These are phyloP conservation scores for Brassica hybrid DNA, from an alignment of 441 rosid species.

Conservation along the genomic window DNA sequence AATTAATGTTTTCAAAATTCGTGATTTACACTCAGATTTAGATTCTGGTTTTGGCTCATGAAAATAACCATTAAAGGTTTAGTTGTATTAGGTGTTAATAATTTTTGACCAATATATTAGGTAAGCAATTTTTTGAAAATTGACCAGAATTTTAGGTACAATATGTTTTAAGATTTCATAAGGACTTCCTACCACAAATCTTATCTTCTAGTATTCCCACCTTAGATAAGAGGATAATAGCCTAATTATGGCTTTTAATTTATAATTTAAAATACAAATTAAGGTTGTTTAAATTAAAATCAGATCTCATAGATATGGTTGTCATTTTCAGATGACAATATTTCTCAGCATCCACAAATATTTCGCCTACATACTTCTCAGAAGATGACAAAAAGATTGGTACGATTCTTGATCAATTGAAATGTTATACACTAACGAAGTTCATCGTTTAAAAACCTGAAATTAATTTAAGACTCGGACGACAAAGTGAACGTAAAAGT, in stretches of 20 bases:
- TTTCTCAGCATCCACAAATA: not conserved
- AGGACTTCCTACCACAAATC: not conserved
- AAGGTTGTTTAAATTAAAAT: not conserved
- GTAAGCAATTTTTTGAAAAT: not conserved
- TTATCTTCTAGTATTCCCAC: not conserved
- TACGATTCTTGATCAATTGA: not conserved
- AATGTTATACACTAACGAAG: not conserved
- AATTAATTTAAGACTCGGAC: not conserved
- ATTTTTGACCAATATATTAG: not conserved
- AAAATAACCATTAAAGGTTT: not conserved
- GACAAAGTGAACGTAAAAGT: constrained; percentile 9
- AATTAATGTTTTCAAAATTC: not conserved
- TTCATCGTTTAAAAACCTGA: not conserved
- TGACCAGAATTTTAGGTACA: not conserved
- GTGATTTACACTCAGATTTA: not conserved
- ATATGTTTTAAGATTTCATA: not conserved
- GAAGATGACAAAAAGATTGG: constrained; percentile 21
- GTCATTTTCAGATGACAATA: not conserved
- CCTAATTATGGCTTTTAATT: not conserved
- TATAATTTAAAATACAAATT: not conserved
- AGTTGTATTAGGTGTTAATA: not conserved
- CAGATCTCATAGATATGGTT: not conserved
- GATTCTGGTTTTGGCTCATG: not conserved
- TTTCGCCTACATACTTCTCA: not conserved
- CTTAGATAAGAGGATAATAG: not conserved